These are phyloP conservation scores for Calophaca sinica DNA, from an alignment of 306 rosid species.

Conservation along the genomic window DNA sequence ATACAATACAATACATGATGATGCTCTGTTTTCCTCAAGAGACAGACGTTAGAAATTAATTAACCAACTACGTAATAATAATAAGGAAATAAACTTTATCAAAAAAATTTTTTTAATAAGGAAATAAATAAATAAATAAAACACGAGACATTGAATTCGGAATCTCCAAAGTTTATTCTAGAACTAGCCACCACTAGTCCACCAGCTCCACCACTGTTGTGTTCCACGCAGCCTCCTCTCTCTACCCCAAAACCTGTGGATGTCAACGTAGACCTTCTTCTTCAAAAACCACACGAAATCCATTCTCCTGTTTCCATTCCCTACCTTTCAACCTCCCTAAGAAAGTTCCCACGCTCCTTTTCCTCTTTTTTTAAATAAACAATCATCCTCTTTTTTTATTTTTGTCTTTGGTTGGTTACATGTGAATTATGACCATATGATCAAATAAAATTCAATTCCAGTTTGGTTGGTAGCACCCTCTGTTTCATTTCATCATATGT, in stretches of 20 bases:
- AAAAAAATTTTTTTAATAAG: too few relatives aligned
- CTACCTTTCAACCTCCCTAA: not conserved
- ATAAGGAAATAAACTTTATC: too few relatives aligned
- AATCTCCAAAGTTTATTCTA: constrained; percentile 46
- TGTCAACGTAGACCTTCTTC: not conserved
- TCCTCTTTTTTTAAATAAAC: not conserved
- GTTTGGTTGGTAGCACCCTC: not conserved
- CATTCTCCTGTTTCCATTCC: not conserved
- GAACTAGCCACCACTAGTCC: not conserved
- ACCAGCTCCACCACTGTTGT: not conserved
- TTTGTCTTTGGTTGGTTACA: not conserved
- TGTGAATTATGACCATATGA: not conserved
- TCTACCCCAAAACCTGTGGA: too few relatives aligned
- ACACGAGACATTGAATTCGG: not conserved
- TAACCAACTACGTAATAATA: too few relatives aligned
- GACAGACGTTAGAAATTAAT: too few relatives aligned
- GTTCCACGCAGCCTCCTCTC: not conserved
- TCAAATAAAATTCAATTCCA: constrained; percentile 11
- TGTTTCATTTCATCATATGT: not conserved
- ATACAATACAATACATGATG: too few relatives aligned
- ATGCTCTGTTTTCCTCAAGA: too few relatives aligned
- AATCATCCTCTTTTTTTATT: not conserved
- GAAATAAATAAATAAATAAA: too few relatives aligned
- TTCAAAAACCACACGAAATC: too few relatives aligned
- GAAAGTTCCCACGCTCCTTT: not conserved